Evolutionary conservation across 2,329 filamentous ascomycete genomes (phyloP).

Genomic region (Westerdykella aurantiaca): DNA sequence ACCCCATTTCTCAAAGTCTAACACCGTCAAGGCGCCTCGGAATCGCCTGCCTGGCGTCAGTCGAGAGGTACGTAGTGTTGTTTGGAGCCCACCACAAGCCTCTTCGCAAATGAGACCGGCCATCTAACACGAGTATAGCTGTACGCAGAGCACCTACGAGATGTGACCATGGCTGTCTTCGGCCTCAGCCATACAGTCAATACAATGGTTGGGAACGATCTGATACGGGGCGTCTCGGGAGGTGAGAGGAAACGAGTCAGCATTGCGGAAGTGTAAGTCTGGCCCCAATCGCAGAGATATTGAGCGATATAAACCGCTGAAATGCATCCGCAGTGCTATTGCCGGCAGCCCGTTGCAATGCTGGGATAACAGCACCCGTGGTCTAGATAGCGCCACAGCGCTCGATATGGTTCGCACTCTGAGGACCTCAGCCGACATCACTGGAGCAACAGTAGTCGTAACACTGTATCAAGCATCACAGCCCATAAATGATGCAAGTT

Average conservation of each 20-base stretch:
- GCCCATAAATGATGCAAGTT: slow-evolving; percentile 51
- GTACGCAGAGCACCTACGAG: slow-evolving; percentile 48
- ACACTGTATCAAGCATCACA: no score
- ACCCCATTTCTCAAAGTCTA: not conserved
- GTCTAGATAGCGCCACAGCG: slow-evolving; percentile 64
- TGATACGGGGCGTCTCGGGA: slow-evolving; percentile 63
- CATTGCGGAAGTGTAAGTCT: slow-evolving; percentile 72
- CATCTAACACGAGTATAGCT: not conserved
- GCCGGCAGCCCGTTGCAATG: slow-evolving; percentile 51
- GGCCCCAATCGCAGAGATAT: no score
- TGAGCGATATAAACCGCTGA: no score
- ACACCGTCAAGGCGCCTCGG: slow-evolving; percentile 59
- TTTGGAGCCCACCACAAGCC: no score
- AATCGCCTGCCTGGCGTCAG: slow-evolving; percentile 63
- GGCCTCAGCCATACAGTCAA: slow-evolving; percentile 63
- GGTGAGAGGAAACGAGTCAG: slow-evolving; percentile 67
- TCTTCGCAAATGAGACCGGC: not conserved
- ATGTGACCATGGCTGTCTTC: slow-evolving; percentile 66
- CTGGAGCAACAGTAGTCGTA: slow-evolving; percentile 42
- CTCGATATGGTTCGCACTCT: slow-evolving; percentile 58
- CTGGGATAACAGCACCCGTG: slow-evolving; percentile 69
- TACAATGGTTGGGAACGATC: slow-evolving; percentile 65
- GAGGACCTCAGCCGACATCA: slow-evolving; percentile 43
- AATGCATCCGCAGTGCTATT: no score
- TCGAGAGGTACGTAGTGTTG: not conserved